These are phyloP conservation scores for Oryza brachyantha DNA, from an alignment of 176 grass and related monocot genomes.

Conservation along the genomic window DNA sequence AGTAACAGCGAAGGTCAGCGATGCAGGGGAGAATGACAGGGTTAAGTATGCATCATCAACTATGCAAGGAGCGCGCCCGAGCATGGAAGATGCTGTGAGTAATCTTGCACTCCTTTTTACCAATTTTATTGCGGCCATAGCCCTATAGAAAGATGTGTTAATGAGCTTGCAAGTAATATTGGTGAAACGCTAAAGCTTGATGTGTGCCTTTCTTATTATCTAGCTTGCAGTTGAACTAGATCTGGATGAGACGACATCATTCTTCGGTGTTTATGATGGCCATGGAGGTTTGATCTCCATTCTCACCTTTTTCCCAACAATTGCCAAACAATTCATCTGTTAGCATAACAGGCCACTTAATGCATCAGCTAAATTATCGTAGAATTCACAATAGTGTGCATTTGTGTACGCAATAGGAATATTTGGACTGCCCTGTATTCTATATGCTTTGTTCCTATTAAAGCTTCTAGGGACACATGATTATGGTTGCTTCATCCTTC, in stretches of 20 bases:
- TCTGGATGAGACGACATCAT: constrained; percentile 28
- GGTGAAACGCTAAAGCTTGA: constrained; percentile 9
- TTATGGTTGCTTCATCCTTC: background rate
- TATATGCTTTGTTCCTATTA: background rate
- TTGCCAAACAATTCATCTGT: background rate
- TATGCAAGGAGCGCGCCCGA: background rate
- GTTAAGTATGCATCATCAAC: constrained; percentile 26
- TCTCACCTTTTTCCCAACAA: background rate
- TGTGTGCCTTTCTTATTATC: background rate
- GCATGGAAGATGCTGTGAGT: constrained; percentile 39
- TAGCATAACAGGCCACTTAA: constrained; percentile 6
- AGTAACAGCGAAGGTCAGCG: background rate
- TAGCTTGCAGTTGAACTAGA: constrained; percentile 23
- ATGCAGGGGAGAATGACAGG: constrained; percentile 30
- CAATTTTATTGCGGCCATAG: background rate
- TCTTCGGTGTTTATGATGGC: constrained; percentile 41
- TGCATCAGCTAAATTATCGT: background rate
- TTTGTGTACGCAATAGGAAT: background rate
- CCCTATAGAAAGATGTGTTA: background rate
- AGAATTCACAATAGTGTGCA: background rate
- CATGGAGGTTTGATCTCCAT: constrained; percentile 23
- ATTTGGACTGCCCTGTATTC: no score
- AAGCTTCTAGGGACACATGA: background rate
- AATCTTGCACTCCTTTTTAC: background rate
- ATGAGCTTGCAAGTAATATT: background rate